Conservation (phyloP, 1,284 basidiomycete species). For the Somion occarium region DNA sequence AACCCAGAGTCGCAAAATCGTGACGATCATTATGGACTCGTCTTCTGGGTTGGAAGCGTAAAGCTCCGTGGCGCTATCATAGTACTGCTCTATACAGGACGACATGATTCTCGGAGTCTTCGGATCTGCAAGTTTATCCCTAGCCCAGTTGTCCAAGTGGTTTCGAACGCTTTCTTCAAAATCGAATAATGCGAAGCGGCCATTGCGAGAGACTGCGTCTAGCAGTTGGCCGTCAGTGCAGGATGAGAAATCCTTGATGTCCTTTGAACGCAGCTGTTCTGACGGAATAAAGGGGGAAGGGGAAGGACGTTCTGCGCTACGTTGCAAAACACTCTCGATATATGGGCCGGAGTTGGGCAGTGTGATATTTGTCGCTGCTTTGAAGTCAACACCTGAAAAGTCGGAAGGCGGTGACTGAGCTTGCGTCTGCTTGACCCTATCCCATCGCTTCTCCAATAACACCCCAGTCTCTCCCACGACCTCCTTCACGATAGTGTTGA, state of each 20-base stretch:
- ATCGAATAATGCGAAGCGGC: neutral
- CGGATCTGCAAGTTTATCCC: neutral
- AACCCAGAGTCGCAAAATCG: slow-evolving; percentile 9
- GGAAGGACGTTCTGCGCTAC: neutral
- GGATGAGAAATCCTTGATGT: neutral
- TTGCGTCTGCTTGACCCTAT: neutral
- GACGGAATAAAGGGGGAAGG: neutral
- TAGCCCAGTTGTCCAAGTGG: neutral
- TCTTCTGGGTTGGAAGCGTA: slow-evolving; percentile 37
- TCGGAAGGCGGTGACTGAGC: neutral
- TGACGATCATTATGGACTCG: slow-evolving; percentile 41
- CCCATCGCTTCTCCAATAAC: neutral
- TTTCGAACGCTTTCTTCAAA: neutral
- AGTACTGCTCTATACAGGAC: neutral
- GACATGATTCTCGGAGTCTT: neutral
- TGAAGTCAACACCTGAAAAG: neutral
- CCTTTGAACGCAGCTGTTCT: neutral
- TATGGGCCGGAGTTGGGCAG: neutral
- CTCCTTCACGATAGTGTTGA: neutral
- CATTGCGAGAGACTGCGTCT: neutral
- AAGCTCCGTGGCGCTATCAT: neutral
- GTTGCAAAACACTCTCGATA: neutral
- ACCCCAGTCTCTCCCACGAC: neutral
- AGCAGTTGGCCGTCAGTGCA: neutral
- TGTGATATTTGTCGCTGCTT: neutral